phyloP scores from a whole-genome alignment of 2,329 filamentous ascomycete genomes.

The Aspergillus caelatus region DNA sequence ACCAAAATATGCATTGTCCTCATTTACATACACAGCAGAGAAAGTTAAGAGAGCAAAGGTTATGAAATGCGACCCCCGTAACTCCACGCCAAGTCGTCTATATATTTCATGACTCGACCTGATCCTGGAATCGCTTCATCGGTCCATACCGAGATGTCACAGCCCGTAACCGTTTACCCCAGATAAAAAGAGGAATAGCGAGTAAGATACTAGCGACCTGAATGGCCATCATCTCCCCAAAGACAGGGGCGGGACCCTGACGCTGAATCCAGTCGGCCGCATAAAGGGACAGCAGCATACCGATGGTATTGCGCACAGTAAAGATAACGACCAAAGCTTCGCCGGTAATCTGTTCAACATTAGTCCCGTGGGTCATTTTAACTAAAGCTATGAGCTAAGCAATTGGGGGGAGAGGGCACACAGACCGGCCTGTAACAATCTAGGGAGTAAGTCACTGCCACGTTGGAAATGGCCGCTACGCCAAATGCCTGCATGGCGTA shows the following conservation, averaged over 20 bases:
- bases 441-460: conserved; percentile 30
- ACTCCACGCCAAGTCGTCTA: background rate
- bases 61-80: background rate
- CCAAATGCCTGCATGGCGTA: conserved; percentile 33
- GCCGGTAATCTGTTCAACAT: conserved; percentile 22
- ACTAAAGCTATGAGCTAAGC: background rate
- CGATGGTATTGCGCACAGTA: conserved; percentile 31
- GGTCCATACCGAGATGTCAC: conserved; percentile 28
- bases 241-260: conserved; percentile 25
- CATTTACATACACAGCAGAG: background rate
- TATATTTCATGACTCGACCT: background rate
- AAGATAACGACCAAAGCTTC: conserved; percentile 32
- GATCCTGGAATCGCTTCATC: conserved; percentile 24
- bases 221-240: conserved; percentile 32
- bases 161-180: conserved; percentile 20
- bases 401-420: background rate
- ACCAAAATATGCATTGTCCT: background rate
- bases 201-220: conserved; percentile 24
- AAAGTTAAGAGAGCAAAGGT: background rate
- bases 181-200: conserved; percentile 27
- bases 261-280: conserved; percentile 27
- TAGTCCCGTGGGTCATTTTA: background rate
- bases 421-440: conserved; percentile 30
- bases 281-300: conserved; percentile 30
- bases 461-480: conserved; percentile 30